Evolutionary conservation across 2,329 filamentous ascomycete genomes (phyloP), one percentile per base, ranked within the genome.

Genomic region (Pseudocercospora eumusae): DNA sequence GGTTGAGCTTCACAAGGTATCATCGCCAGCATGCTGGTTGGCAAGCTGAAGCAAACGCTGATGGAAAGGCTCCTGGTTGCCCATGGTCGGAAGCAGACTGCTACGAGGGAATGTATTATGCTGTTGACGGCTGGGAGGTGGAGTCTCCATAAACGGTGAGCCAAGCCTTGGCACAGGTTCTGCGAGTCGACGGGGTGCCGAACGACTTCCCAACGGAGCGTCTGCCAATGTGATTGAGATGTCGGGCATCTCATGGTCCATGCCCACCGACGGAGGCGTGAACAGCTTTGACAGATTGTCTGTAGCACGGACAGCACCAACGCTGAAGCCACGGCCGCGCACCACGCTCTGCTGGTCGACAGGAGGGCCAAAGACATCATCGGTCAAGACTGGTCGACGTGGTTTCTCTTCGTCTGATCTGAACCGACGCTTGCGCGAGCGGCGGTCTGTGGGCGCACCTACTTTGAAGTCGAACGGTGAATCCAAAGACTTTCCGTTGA

Each of bases 321-420:
- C 79, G 52, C 84, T 88, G 68, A 86, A 86, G 59, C 86, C 86
- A 47, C 86, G 83, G 67, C 82, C 86, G 44, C 86, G 82, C 33
- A 86, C 80, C 28, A 84, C 82, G 59, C 83, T 82, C 66, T 84
- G 80, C 57, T 82, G 81, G 9, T 79, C 77, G 62, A 85, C 81
- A 27, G 77, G 75, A 42, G 52, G 52, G 59, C 78, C 76, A 64
- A 83, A 81, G 8, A 83, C 71, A 60, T 81, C 76, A 56, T 79
- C 75, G 15, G 27, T 54, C 7, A 80, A 69, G 6, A 75, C 74
- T 36, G 79, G 76, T 64, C 76, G 78, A 40, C 78, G 78, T 20
- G 79, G 77, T 64, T 78, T 79, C 36, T 79, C 71, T 57, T 82
- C 77, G 25, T 85, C 81, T 61, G 82, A 79, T 44, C 82, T 78